Evolutionary conservation across 2,329 filamentous ascomycete species (phyloP).

Genomic region (Fusarium sp.): DNA sequence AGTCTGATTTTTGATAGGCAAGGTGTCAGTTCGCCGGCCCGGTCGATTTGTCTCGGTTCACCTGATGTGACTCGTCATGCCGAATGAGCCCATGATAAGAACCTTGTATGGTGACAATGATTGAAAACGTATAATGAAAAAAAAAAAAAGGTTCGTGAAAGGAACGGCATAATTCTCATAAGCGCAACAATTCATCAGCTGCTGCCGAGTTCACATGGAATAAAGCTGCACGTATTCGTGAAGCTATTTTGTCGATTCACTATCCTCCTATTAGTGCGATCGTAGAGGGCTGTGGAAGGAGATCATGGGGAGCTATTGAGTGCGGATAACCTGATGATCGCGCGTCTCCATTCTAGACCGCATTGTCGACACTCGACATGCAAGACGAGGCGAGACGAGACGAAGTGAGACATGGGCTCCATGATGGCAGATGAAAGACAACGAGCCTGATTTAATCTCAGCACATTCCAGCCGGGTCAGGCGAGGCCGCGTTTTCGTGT

Average conservation of each 20-base stretch:
- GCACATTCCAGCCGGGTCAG: slow-evolving; percentile 18
- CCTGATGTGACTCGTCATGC: slow-evolving; percentile 11
- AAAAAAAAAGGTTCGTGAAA: background rate
- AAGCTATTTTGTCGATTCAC: background rate
- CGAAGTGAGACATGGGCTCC: slow-evolving; percentile 22
- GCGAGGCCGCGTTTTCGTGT: background rate
- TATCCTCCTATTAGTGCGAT: background rate
- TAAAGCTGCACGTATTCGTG: background rate
- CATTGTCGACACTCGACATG: slow-evolving; percentile 7
- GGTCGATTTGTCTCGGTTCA: slow-evolving; percentile 12
- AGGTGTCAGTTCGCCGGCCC: background rate
- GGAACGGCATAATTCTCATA: background rate
- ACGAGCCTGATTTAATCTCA: slow-evolving; percentile 18
- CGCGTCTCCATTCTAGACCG: slow-evolving; percentile 26
- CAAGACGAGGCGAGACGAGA: slow-evolving; percentile 19
- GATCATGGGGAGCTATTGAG: slow-evolving; percentile 20
- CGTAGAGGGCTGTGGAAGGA: background rate
- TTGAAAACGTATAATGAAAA: background rate
- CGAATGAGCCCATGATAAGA: slow-evolving; percentile 7
- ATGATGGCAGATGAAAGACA: slow-evolving; percentile 9
- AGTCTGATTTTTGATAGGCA: slow-evolving; percentile 7
- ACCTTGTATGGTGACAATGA: background rate
- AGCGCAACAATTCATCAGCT: background rate
- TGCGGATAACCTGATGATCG: slow-evolving; percentile 22
- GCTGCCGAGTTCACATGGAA: background rate